These are phyloP conservation scores for Pseudonitzschia multistriata DNA, from an alignment of 108 stramenopile species.

Conservation along the genomic window DNA sequence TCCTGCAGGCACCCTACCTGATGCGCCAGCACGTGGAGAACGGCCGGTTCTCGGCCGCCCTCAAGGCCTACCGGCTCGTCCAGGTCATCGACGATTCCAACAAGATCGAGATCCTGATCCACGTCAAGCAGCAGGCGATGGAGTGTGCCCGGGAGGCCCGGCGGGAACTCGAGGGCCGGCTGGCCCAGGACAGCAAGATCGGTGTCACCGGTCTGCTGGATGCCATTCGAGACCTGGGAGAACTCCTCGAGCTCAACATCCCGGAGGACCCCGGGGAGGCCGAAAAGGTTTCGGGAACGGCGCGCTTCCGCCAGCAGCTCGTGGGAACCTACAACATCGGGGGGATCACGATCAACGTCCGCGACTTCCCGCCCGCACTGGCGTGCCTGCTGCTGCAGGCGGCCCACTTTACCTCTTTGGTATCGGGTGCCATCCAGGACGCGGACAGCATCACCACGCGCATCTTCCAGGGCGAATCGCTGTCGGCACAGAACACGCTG, in stretches of 20 bases:
- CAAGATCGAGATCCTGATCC: conserved; percentile 75
- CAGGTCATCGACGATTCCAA: conserved; percentile 71
- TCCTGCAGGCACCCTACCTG: conserved; percentile 75
- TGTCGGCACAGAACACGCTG: conserved; percentile 26
- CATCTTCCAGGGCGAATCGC: conserved; percentile 68
- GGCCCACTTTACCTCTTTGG: conserved; percentile 71
- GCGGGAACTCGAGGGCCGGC: conserved; percentile 65
- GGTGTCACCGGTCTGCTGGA: conserved; percentile 62
- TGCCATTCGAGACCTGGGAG: conserved; percentile 79
- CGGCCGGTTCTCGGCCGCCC: conserved; percentile 73
- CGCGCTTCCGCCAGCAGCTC: conserved; percentile 20
- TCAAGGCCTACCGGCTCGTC: conserved; percentile 86
- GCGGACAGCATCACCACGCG: conserved; percentile 54
- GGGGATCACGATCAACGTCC: conserved; percentile 60
- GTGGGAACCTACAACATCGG: conserved; percentile 67
- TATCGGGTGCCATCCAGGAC: conserved; percentile 53
- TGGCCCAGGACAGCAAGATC: conserved; percentile 70
- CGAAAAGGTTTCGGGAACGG: conserved; percentile 29
- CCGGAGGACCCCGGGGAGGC: conserved; percentile 46
- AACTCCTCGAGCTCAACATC: conserved; percentile 73
- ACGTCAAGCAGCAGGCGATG: conserved; percentile 75
- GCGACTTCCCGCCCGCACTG: conserved; percentile 74
- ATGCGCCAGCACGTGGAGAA: conserved; percentile 90
- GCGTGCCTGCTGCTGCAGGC: conserved; percentile 79
- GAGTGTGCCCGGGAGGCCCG: conserved; percentile 82